A percentile compares a stretch with the other conserved stretches of the same genome.
These are phyloP conservation scores for Polyplosphaeria fusca DNA, from an alignment of 495 filamentous ascomycete genomes.

Conservation along the genomic window DNA sequence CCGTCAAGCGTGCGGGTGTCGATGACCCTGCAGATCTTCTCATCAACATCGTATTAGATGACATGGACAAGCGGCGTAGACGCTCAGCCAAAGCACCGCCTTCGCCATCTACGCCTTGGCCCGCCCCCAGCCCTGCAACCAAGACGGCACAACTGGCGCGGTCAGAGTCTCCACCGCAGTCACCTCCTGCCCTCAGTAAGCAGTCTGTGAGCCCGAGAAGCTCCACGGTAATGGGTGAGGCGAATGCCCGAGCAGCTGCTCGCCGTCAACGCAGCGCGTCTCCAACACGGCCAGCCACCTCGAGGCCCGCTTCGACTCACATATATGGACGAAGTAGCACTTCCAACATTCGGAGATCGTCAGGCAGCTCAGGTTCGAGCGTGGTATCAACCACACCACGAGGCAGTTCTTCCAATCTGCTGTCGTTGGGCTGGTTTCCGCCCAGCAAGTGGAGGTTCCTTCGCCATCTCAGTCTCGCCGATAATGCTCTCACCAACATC, in stretches of 20 bases:
- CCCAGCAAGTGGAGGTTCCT: slow-evolving; percentile 91
- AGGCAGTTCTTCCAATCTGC: slow-evolving; percentile 70
- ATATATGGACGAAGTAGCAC: slow-evolving; percentile 54
- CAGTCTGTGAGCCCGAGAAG: slow-evolving; percentile 43
- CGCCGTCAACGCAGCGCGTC: slow-evolving; percentile 70
- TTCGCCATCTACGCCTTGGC: slow-evolving; percentile 68
- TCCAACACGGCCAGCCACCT: slow-evolving; percentile 68
- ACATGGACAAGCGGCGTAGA: slow-evolving; percentile 85
- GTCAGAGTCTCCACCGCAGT: slow-evolving; percentile 60
- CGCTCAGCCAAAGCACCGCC: slow-evolving; percentile 80
- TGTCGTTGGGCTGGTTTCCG: slow-evolving; percentile 63
- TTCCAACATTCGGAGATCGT: slow-evolving; percentile 77
- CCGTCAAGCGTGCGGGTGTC: slow-evolving; percentile 80
- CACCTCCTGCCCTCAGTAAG: slow-evolving; percentile 55
- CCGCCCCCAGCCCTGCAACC: slow-evolving; percentile 58
- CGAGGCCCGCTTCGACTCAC: slow-evolving; percentile 63
- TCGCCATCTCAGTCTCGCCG: slow-evolving; percentile 83
- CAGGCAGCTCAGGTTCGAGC: slow-evolving; percentile 89
- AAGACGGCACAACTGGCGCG: slow-evolving; percentile 56
- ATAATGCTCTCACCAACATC: slow-evolving; percentile 82
- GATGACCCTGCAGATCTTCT: slow-evolving; percentile 89
- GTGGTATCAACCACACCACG: slow-evolving; percentile 65
- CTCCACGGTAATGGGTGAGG: slow-evolving; percentile 43
- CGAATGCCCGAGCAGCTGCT: slow-evolving; percentile 37
- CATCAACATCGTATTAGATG: slow-evolving; percentile 89